Base-by-base conservation (phyloP, 2,329 filamentous ascomycete genomes). In the Paradendryphiella salina region DNA sequence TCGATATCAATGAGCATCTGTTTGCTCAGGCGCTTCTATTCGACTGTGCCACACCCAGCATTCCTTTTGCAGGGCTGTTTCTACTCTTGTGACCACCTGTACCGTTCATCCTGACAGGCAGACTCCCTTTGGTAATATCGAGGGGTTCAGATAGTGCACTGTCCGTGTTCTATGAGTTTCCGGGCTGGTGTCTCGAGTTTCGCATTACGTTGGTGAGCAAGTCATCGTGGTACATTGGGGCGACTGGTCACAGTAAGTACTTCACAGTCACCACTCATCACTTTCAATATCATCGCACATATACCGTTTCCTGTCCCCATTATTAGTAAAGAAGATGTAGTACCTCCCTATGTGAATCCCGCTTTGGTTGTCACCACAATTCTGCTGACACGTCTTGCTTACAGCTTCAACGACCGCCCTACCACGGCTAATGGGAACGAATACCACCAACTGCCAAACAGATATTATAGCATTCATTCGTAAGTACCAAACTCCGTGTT, bases 41-140 rank as follows among this genome's bases (percentile, higher is more conserved):
- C 54, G 44, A 43, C 57, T 52, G 59, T 57, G 56, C 52, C 61
- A 43, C 60, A 53, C 46, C 56, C 65, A 70, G 62, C 63, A 70
- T 66, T 69, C 59, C 56, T 61, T 63, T 59, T 62, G 61, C 58
- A 63, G 56, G 58, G 55, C 54, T 56, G 52, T 53, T 55, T 57
- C 46, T 54, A 47, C 50, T 59, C 48, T 53, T 56, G 52, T 49
- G 45, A 59, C 46, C 45, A 50, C 45, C 43, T 48, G 48, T 50
- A 40, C 51, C 36, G 49, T 47, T 46, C 29, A 54, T 48, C 31
- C 42, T 38, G 43, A 41, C 52, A 34, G 46, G 40, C 45, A 50
- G 48, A 46, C 28, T 38, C 10, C 17, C 29, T 29, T 18, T 23
- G 31, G 33, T 40, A 21, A 21, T 26, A 31, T 33, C n/a, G 6